These are phyloP conservation scores for Striga asiatica DNA, from an alignment of 257 asterid genomes.

Conservation along the genomic window DNA sequence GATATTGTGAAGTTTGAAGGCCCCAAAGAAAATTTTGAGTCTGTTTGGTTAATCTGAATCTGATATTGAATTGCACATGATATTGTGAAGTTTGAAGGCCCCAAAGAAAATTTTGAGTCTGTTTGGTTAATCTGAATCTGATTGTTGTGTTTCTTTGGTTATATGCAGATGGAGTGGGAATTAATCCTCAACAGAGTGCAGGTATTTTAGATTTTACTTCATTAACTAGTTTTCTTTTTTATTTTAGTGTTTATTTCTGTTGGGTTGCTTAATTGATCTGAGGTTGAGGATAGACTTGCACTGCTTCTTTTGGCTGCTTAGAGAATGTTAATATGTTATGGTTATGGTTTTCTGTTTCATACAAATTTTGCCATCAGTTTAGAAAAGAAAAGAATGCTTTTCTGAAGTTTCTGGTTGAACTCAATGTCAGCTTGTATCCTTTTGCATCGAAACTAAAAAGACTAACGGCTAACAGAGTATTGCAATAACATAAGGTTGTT, in stretches of 20 bases:
- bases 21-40: not conserved
- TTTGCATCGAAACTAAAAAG: too few relatives aligned
- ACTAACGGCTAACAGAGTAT: too few relatives aligned
- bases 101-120: not conserved
- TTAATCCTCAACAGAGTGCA: conserved; percentile 97
- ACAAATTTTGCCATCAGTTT: not conserved
- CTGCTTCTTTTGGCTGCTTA: not conserved
- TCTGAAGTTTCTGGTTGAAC: not conserved
- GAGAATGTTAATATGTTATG: not conserved
- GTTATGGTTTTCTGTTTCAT: not conserved
- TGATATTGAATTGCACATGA: not conserved
- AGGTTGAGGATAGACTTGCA: conserved; percentile 1
- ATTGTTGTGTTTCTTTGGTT: too few relatives aligned
- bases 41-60: not conserved
- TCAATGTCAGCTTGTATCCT: not conserved
- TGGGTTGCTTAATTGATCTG: not conserved
- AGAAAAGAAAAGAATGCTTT: too few relatives aligned
- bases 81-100: not conserved
- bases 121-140: conserved; percentile 1
- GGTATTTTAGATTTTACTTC: conserved; percentile 30
- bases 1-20: not conserved
- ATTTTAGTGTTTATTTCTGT: not conserved
- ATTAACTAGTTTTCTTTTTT: not conserved
- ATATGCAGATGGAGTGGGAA: conserved; percentile 92
- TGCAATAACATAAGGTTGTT: too few relatives aligned